phyloP scores from a whole-genome alignment of 208 protist genomes.

The Acanthamoeba sp. region DNA sequence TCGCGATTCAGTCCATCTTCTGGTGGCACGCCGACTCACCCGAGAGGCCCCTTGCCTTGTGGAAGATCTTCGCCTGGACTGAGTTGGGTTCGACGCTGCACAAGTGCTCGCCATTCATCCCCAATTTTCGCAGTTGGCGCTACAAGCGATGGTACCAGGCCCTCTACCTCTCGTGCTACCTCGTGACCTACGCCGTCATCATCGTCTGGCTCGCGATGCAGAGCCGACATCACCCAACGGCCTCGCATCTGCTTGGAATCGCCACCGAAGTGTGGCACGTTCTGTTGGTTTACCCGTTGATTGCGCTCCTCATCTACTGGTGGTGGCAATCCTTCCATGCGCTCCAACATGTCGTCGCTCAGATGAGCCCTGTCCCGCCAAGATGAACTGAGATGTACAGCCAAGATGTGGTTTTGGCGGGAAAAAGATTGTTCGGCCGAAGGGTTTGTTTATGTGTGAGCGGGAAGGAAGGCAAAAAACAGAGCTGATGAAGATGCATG shows the following conservation, averaged over 20 bases:
- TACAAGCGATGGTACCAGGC: conserved; percentile 6
- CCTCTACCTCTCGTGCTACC: conserved; percentile 48
- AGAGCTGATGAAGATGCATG: too few species aligned
- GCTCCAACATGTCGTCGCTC: not conserved
- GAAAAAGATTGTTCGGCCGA: too few species aligned
- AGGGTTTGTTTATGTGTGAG: too few species aligned
- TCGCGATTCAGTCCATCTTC: conserved; percentile 45
- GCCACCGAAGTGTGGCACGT: not conserved
- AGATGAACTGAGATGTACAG: too few species aligned
- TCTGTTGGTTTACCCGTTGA: not conserved
- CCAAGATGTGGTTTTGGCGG: too few species aligned
- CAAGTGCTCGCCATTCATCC: conserved; percentile 9
- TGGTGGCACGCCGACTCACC: conserved; percentile 31
- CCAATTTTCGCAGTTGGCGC: not conserved
- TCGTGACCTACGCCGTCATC: conserved; percentile 26
- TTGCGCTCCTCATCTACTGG: not conserved
- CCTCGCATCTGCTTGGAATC: not conserved
- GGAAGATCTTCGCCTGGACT: conserved; percentile 44
- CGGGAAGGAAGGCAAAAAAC: too few species aligned
- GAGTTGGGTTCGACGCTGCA: conserved; percentile 20
- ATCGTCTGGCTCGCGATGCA: not conserved
- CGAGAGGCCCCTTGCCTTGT: not conserved
- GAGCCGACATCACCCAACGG: not conserved
- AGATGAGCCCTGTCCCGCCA: too few species aligned
- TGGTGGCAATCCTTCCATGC: not conserved